phyloP scores from a whole-genome alignment of 2,329 filamentous ascomycete genomes.

The Neonectria coccinea region DNA sequence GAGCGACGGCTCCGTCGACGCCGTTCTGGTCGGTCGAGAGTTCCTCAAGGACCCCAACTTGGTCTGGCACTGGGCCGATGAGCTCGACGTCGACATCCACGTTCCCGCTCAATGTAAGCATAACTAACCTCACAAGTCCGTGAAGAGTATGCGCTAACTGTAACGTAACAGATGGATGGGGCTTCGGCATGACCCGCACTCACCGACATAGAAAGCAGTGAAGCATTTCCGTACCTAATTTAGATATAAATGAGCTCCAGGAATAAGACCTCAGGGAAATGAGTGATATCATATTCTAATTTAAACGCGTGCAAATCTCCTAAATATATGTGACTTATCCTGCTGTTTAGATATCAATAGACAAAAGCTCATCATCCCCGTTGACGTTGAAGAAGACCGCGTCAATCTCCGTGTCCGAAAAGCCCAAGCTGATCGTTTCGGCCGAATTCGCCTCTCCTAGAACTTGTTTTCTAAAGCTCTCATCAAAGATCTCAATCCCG shows the following conservation, averaged over 20 bases:
- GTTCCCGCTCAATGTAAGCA: conserved; percentile 53
- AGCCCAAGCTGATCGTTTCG: conserved; percentile 20
- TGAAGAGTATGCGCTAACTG: conserved; percentile 6
- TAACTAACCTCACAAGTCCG: rapidly evolving
- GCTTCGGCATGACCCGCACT: conserved; percentile 42
- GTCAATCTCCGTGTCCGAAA: conserved; percentile 27
- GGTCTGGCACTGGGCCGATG: conserved; percentile 65
- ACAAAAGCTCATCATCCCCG: conserved; percentile 28
- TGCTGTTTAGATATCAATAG: conserved; percentile 20
- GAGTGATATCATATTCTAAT: conserved; percentile 11
- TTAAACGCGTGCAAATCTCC: conserved; percentile 17
- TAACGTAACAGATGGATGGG: conserved; percentile 40
- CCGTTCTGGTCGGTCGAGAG: conserved; percentile 59
- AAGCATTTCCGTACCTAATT: neutral
- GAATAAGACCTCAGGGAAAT: neutral
- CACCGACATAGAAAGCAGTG: conserved; percentile 41
- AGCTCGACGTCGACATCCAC: conserved; percentile 59
- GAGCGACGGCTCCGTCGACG: conserved; percentile 58
- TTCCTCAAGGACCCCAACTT: conserved; percentile 68
- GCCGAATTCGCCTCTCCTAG: conserved; percentile 10
- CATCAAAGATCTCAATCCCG: conserved; percentile 20
- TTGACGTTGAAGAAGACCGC: conserved; percentile 32
- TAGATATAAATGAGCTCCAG: conserved; percentile 1
- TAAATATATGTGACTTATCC: neutral
- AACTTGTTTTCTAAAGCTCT: conserved; percentile 9